A percentile compares a stretch with the other conserved stretches of the same genome.
Evolutionary conservation across 495 filamentous ascomycete genomes (phyloP).

Genomic region (Neurospora tetraspora): DNA sequence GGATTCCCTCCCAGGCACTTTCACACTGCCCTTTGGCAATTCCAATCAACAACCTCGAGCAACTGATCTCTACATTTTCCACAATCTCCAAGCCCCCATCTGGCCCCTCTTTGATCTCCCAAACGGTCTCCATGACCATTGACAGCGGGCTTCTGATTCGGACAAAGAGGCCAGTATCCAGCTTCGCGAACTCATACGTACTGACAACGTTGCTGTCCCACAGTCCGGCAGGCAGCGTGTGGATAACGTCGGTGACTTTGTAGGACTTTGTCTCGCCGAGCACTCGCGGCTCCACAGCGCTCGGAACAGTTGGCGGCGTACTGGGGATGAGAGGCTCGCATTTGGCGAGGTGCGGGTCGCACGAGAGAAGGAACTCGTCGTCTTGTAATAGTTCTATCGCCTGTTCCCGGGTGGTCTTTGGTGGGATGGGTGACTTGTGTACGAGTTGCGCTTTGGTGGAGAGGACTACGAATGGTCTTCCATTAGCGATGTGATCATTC

Average conservation of each 20-base stretch:
- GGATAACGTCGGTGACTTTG: slow-evolving; percentile 26
- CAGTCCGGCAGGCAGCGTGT: slow-evolving; percentile 28
- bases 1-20: slow-evolving; percentile 30
- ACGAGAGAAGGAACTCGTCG: slow-evolving; percentile 36
- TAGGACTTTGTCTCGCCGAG: slow-evolving; percentile 7
- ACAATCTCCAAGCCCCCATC: slow-evolving; percentile 21
- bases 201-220: slow-evolving; percentile 40
- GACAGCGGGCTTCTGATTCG: slow-evolving; percentile 34
- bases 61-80: slow-evolving; percentile 30
- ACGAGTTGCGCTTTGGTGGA: slow-evolving; percentile 34
- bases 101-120: slow-evolving; percentile 23
- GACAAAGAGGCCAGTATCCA: slow-evolving; percentile 31
- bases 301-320: slow-evolving; percentile 9
- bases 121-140: slow-evolving; percentile 37
- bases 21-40: slow-evolving; percentile 35
- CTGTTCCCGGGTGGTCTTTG: slow-evolving; percentile 41
- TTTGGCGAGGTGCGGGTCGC: slow-evolving; percentile 33
- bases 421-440: slow-evolving; percentile 50
- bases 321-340: slow-evolving; percentile 19
- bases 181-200: slow-evolving; percentile 34
- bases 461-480: slow-evolving; percentile 21
- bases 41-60: slow-evolving; percentile 31
- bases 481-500: not conserved
- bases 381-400: slow-evolving; percentile 55
- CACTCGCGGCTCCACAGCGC: slow-evolving; percentile 9